Evolutionary conservation across 2,329 filamentous ascomycete species (phyloP).

Genomic region (Eutypella sp.): DNA sequence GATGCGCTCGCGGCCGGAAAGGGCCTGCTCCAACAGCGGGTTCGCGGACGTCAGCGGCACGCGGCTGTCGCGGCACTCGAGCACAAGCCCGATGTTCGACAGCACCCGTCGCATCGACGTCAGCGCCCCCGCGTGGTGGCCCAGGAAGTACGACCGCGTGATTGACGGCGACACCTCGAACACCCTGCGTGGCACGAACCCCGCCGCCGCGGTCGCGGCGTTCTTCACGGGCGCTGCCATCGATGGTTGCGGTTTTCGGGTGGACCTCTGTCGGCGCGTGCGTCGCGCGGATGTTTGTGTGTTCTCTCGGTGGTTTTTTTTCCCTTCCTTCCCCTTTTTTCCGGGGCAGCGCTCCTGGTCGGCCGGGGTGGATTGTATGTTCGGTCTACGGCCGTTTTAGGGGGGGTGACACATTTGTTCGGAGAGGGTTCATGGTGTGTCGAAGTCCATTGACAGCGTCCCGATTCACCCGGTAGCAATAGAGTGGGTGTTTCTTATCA

Average conservation of each 20-base stretch:
- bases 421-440: slow-evolving; percentile 5
- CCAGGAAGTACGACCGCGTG: slow-evolving; percentile 86
- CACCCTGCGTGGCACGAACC: slow-evolving; percentile 66
- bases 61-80: slow-evolving; percentile 93
- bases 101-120: slow-evolving; percentile 78
- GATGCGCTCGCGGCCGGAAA: slow-evolving; percentile 68
- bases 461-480: no score
- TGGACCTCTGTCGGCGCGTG: neutral
- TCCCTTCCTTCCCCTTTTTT: no score
- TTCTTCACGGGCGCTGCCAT: slow-evolving; percentile 13
- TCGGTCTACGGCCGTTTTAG: slow-evolving; percentile 3
- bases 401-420: neutral
- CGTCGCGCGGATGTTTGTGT: neutral
- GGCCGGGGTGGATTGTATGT: no score
- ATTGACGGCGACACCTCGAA: slow-evolving; percentile 73
- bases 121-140: slow-evolving; percentile 82
- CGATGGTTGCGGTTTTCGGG: neutral
- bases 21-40: slow-evolving; percentile 74
- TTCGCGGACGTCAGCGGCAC: slow-evolving; percentile 87
- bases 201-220: slow-evolving; percentile 1
- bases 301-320: no score
- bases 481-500: no score
- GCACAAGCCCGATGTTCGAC: slow-evolving; percentile 75
- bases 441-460: neutral
- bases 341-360: no score